Percentiles rank a stretch among this genome's conserved stretches.
Evolutionary conservation across 495 filamentous ascomycete genomes (phyloP).

Genomic region (Sordaria brevicollis): DNA sequence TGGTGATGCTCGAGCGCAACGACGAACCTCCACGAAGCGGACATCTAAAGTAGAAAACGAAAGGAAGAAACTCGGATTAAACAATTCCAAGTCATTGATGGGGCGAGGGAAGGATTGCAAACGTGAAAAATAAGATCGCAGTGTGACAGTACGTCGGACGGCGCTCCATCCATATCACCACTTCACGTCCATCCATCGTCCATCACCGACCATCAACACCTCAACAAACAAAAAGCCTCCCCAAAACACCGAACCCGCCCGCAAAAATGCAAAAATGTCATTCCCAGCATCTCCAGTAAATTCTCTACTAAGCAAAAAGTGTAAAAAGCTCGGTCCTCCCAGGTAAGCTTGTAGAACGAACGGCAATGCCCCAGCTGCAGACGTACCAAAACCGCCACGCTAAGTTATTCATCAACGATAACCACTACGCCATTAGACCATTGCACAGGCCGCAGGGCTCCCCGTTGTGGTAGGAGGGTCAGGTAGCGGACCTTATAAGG

Average conservation of each 20-base stretch:
- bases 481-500: background rate
- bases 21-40: background rate
- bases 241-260: background rate
- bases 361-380: background rate
- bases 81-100: too few species aligned
- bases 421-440: background rate
- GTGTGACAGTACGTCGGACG: background rate
- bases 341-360: background rate
- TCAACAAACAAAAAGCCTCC: background rate
- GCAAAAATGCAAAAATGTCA: background rate
- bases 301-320: accelerated
- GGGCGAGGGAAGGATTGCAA: too few species aligned
- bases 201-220: background rate
- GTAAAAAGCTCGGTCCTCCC: background rate
- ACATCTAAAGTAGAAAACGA: background rate
- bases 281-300: background rate
- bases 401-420: background rate
- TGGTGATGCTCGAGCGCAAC: background rate
- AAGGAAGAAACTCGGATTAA: too few species aligned
- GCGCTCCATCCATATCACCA: background rate
- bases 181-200: background rate
- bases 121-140: background rate
- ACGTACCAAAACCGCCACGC: background rate
- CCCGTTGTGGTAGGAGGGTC: background rate
- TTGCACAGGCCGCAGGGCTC: too few species aligned